phyloP scores from a whole-genome alignment of 305 asterid species.

The Ilex paraguariensis region DNA sequence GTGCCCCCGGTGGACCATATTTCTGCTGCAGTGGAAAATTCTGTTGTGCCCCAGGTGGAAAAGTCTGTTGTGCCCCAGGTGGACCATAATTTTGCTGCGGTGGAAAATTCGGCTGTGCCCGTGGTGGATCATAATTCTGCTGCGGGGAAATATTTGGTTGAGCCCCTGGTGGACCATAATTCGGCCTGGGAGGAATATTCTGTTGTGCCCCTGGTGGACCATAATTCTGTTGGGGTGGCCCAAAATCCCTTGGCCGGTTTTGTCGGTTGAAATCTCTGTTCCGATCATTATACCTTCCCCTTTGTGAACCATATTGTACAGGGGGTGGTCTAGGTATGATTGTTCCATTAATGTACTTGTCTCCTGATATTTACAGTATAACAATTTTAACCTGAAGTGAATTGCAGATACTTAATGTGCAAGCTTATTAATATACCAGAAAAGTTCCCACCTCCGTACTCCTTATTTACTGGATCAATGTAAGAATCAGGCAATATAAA shows the following conservation, averaged over 20 bases:
- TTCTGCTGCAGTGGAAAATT: no score
- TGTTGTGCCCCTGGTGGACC: no score
- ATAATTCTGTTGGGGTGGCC: no score
- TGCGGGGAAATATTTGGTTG: slow-evolving; percentile 23
- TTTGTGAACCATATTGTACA: slow-evolving; percentile 46
- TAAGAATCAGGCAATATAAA: slow-evolving; percentile 94
- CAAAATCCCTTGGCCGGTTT: no score
- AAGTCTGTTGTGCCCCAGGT: no score
- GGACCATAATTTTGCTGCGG: no score
- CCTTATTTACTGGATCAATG: slow-evolving; percentile 82
- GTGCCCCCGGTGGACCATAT: no score
- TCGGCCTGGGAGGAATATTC: no score
- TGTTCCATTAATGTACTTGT: slow-evolving; percentile 82
- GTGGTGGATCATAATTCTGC: slow-evolving; percentile 27
- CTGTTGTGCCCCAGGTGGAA: no score
- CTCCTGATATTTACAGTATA: slow-evolving; percentile 44
- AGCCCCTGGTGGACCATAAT: not conserved
- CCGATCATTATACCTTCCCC: slow-evolving; percentile 20
- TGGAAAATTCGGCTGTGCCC: no score
- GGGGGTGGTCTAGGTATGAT: slow-evolving; percentile 88
- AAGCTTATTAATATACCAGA: not conserved
- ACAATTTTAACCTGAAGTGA: slow-evolving; percentile 1
- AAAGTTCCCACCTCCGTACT: slow-evolving; percentile 74
- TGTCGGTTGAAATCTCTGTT: not conserved
- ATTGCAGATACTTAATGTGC: not conserved